Evolutionary conservation across 768 basidiomycete genomes (phyloP), one percentile per base, ranked within the genome.

Genomic region (Russula sp.): DNA sequence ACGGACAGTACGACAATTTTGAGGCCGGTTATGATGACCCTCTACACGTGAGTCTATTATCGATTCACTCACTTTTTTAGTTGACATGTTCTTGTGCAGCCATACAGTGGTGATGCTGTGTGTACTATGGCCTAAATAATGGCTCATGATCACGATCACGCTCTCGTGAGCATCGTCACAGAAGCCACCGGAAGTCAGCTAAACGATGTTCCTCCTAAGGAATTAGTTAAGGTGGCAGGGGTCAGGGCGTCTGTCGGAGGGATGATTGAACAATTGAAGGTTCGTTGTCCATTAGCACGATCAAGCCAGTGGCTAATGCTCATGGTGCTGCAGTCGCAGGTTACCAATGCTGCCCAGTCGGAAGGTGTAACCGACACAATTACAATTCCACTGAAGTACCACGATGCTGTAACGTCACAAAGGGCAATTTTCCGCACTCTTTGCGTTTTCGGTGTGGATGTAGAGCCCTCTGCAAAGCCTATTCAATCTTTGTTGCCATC

Each of bases 211-310:
- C 86, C 91, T 67, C 78, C 86, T 28, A 83, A 82, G 56, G 87
- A 95, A 71, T 74, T 98, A 53, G 93, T 98, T 75, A 98, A 98
- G 78, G 87, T 99, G 26, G 83, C 88, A 42, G 97, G 97, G 42
- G 76, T 90, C 59, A 86, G 85, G 64, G 83, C 87, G 22, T 88
- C 88, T 49, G 88, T 86, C 67, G 88, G 89, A 71, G 84, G 86
- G 69, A 92, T 92, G 1, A 81, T 94, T 50, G 82, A 81, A 60
- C 86, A 89, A 52, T 82, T 98, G 40, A 88, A 89, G 82, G 90
- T 91, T 72, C 24, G 76, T 70, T 14, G n/a, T 54, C 40, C 34
- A 28, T 40, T 24, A 18, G 46, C 51, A 52, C 38, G n/a, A 38
- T 22, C 8, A 13, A 32, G 57, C 52, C 24, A 24, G n/a, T 14